Base-by-base conservation (phyloP, 495 filamentous ascomycete genomes). In the Tuber indicum region DNA sequence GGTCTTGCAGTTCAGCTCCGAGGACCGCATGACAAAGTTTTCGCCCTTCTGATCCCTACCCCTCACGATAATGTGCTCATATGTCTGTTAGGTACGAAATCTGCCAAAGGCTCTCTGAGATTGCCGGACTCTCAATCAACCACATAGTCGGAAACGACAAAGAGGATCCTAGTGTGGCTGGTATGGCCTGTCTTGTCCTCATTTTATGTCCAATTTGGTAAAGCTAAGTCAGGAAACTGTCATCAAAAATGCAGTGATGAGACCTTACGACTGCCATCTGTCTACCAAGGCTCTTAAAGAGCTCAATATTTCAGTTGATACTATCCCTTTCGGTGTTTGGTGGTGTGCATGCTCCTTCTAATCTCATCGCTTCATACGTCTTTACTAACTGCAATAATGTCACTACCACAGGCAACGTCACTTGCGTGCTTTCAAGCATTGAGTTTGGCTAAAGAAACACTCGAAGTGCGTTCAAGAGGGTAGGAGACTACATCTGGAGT, bases 251-350 rank as follows among this genome's bases (percentile, higher is more conserved):
- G 71, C 72, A 84, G 82, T 82, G 9, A 71, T 73, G 44, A 88
- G 94, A 74, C 94, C 94, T 16, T 97, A 93, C 85, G 94, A 98
- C 85, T 94, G 92, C 76, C 93, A 97, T 82, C 87, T 98, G 39
- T 93, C 92, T 74, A 97, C 90, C 26, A 89, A 90, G 86, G 89
- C 86, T 43, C 84, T 98, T 74, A 89, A 88, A 83, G 90, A 94
- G 26, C 81, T 97, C 74, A 93, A 90, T 0, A 92, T 98, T 74
- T 87, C 93, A 81, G 91, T 95, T 66, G 85, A 86, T 32, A 94
- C 93, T 0, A 87, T 91, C 83, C 88, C 94, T 76, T 97, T 98
- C 81, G 86, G 86, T 44, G 89, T 87, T 41, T 98, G 94, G 94
- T 98, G 94, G 94, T 91, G 85, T 85, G 90, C 88, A 74, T 26